Conservation (phyloP, 2,329 filamentous ascomycete species). For the Penicillium fuscoglaucum region DNA sequence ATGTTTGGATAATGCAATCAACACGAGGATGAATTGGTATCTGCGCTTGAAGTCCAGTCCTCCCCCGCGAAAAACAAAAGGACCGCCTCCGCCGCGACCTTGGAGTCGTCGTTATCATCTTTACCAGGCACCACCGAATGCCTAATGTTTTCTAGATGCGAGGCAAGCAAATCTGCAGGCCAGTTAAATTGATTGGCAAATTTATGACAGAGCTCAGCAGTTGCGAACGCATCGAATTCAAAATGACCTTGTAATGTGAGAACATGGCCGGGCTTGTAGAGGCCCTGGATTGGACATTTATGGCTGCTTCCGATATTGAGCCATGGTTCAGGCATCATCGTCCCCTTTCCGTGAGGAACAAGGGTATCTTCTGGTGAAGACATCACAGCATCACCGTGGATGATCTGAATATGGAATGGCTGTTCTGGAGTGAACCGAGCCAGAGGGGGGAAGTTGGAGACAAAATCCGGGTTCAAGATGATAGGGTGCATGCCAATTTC, state of each 20-base stretch:
- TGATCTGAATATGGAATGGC: slow-evolving; percentile 28
- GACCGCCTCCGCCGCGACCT: slow-evolving; percentile 29
- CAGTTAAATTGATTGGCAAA: slow-evolving; percentile 23
- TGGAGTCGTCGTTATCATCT: slow-evolving; percentile 29
- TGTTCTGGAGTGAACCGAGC: not conserved
- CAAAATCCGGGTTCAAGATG: slow-evolving; percentile 19
- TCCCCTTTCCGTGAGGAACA: not conserved
- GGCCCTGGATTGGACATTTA: slow-evolving; percentile 25
- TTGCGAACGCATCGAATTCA: slow-evolving; percentile 28
- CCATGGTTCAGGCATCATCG: slow-evolving; percentile 19
- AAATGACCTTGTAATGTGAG: slow-evolving; percentile 31
- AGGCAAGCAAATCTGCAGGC: slow-evolving; percentile 10
- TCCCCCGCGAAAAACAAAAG: slow-evolving; percentile 28
- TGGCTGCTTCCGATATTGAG: slow-evolving; percentile 24
- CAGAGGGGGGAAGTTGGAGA: slow-evolving; percentile 4
- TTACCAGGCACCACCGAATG: slow-evolving; percentile 2
- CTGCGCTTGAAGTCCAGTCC: not conserved
- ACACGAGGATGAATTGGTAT: not conserved
- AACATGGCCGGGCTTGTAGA: slow-evolving; percentile 24
- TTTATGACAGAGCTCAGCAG: slow-evolving; percentile 21
- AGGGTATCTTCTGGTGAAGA: not conserved
- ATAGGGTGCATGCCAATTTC: slow-evolving; percentile 30
- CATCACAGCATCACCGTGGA: slow-evolving; percentile 34
- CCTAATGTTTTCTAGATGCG: slow-evolving; percentile 22
- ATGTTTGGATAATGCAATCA: not conserved